Evolutionary conservation across 352 stramenopile species (phyloP).

Genomic region (Globisporangium radiosum): DNA sequence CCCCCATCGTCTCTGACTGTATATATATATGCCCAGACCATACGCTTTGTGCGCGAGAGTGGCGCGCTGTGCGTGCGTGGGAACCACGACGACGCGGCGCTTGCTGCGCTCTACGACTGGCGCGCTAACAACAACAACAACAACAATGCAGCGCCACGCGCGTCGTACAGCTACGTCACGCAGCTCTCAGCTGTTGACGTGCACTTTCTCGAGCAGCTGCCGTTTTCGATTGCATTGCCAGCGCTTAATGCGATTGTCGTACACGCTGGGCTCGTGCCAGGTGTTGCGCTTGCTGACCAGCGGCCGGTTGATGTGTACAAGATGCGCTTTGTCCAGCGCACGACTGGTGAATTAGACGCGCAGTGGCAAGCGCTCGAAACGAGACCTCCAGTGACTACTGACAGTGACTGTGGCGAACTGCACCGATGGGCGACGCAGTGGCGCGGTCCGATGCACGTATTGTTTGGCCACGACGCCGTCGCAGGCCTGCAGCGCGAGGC

Average conservation of each 20-base stretch:
- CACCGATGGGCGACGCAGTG: conserved; percentile 75
- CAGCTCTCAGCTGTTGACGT: conserved; percentile 52
- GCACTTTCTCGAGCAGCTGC: conserved; percentile 61
- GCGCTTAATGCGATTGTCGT: conserved; percentile 55
- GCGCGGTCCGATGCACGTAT: conserved; percentile 69
- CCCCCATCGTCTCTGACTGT: too few relatives aligned
- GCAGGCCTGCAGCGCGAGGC: conserved; percentile 80
- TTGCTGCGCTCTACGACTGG: conserved; percentile 55
- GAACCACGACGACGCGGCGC: conserved; percentile 77
- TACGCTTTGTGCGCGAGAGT: conserved; percentile 64
- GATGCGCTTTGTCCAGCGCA: conserved; percentile 70
- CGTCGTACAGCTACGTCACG: conserved; percentile 68
- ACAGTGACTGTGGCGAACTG: conserved; percentile 17
- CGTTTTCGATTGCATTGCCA: conserved; percentile 69
- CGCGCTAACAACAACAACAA: conserved; percentile 13
- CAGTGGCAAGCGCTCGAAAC: conserved; percentile 19
- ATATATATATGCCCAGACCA: conserved; percentile 21
- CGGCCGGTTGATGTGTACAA: conserved; percentile 89
- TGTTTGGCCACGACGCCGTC: conserved; percentile 90
- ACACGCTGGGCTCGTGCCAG: conserved; percentile 64
- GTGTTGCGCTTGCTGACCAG: conserved; percentile 71
- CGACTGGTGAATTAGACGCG: conserved; percentile 23
- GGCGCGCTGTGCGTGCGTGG: conserved; percentile 57
- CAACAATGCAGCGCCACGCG: too few relatives aligned
- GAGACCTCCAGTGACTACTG: too few relatives aligned